Conservation (phyloP, 2,329 filamentous ascomycete species). For the Westerdykella sp. region DNA sequence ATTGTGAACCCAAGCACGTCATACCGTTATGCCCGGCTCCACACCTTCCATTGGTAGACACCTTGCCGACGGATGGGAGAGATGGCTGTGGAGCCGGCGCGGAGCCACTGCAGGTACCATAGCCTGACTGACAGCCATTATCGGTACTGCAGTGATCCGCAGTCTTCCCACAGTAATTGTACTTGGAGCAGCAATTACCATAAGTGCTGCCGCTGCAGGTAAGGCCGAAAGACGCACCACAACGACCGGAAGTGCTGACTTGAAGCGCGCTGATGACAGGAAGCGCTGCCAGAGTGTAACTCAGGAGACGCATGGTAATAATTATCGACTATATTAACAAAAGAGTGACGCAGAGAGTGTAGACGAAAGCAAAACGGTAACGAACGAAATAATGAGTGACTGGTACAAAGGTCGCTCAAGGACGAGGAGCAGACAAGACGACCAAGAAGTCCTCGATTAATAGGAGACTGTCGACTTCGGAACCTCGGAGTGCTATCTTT, state of each 20-base stretch:
- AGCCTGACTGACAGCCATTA: neutral
- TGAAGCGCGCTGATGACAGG: neutral
- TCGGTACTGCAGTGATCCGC: constrained; percentile 9
- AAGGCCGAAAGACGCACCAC: constrained; percentile 8
- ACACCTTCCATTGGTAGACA: constrained; percentile 36
- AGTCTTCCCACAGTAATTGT: constrained; percentile 15
- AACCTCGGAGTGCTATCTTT: too few relatives aligned
- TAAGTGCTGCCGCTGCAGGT: constrained; percentile 15
- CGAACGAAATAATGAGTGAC: neutral
- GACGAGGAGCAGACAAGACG: neutral
- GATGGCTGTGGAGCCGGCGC: constrained; percentile 1
- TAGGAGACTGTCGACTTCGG: neutral
- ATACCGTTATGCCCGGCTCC: constrained; percentile 36
- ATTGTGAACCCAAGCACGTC: constrained; percentile 40
- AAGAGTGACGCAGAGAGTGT: neutral
- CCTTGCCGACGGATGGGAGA: constrained; percentile 15
- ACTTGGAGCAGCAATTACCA: constrained; percentile 20
- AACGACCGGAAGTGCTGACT: neutral
- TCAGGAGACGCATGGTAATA: neutral
- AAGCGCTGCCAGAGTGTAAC: neutral
- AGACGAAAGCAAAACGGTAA: neutral
- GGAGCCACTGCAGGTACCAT: neutral
- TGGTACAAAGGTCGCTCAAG: neutral
- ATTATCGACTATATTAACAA: neutral
- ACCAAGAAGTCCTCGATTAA: neutral